Conservation (phyloP, 805 yeast species). For the Priceomyces castillae region DNA sequence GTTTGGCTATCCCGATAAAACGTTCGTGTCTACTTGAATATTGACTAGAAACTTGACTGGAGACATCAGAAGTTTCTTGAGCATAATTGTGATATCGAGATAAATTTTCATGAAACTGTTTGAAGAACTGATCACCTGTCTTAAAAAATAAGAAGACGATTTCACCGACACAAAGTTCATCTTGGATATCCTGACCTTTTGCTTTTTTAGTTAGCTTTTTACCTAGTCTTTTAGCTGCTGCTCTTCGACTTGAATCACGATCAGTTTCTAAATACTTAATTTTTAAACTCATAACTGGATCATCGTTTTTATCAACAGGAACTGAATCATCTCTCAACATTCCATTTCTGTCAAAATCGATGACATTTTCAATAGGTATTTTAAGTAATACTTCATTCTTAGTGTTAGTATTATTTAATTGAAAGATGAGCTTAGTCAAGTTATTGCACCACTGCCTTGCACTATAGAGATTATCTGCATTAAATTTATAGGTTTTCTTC, state of each 20-base stretch:
- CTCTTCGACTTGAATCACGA: constrained; percentile 1
- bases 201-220: constrained; percentile 9
- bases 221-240: constrained; percentile 6
- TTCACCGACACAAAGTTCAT: constrained; percentile 59
- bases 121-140: constrained; percentile 42
- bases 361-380: constrained; percentile 67
- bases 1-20: not conserved
- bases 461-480: constrained; percentile 66
- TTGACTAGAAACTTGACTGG: not conserved
- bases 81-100: constrained; percentile 6
- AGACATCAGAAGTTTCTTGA: constrained; percentile 1
- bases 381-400: constrained; percentile 73
- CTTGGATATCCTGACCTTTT: constrained; percentile 4
- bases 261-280: constrained; percentile 49
- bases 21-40: not conserved
- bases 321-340: constrained; percentile 12
- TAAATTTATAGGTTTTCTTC: constrained; percentile 57
- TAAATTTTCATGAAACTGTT: constrained; percentile 34
- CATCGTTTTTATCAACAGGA: constrained; percentile 9
- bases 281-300: constrained; percentile 38
- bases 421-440: constrained; percentile 72
- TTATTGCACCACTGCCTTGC: constrained; percentile 81
- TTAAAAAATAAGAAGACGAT: constrained; percentile 67
- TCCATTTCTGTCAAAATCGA: constrained; percentile 54
- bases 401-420: constrained; percentile 56